These are phyloP conservation scores for Amniculicola lignicola DNA, from an alignment of 495 filamentous ascomycete species.

Conservation along the genomic window DNA sequence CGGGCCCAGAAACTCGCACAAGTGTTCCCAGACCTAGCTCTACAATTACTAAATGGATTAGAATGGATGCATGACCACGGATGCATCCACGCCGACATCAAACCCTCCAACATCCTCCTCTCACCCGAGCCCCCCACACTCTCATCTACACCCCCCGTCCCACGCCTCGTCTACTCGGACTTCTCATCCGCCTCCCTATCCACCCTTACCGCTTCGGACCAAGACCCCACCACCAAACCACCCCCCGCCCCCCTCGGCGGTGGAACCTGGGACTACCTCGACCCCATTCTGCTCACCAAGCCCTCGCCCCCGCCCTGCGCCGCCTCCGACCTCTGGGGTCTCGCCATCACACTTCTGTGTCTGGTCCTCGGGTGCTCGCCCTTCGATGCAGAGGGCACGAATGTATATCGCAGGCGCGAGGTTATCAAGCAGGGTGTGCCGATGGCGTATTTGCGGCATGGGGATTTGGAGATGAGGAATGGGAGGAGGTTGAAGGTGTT, in stretches of 20 bases:
- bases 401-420: slow-evolving; percentile 19
- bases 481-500: slow-evolving; percentile 13
- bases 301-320: slow-evolving; percentile 34
- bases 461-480: slow-evolving; percentile 20
- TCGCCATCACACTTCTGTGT: slow-evolving; percentile 56
- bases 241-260: slow-evolving; percentile 41
- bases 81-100: slow-evolving; percentile 58
- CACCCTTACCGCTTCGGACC: background rate
- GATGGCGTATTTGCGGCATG: slow-evolving; percentile 10
- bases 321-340: slow-evolving; percentile 53
- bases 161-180: slow-evolving; percentile 57
- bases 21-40: slow-evolving; percentile 45
- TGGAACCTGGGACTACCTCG: slow-evolving; percentile 57
- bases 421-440: slow-evolving; percentile 17
- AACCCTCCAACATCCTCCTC: slow-evolving; percentile 55
- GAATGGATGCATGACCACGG: slow-evolving; percentile 50
- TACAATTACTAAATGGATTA: slow-evolving; percentile 50
- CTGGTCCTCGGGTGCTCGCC: slow-evolving; percentile 55
- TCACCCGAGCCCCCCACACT: slow-evolving; percentile 33
- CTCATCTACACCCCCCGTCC: too few relatives aligned
- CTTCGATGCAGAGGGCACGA: slow-evolving; percentile 46
- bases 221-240: slow-evolving; percentile 25
- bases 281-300: slow-evolving; percentile 50
- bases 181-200: slow-evolving; percentile 54
- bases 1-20: slow-evolving; percentile 27